These are phyloP conservation scores for Babesia divergens DNA, from an alignment of 169 alveolate species.

Conservation along the genomic window DNA sequence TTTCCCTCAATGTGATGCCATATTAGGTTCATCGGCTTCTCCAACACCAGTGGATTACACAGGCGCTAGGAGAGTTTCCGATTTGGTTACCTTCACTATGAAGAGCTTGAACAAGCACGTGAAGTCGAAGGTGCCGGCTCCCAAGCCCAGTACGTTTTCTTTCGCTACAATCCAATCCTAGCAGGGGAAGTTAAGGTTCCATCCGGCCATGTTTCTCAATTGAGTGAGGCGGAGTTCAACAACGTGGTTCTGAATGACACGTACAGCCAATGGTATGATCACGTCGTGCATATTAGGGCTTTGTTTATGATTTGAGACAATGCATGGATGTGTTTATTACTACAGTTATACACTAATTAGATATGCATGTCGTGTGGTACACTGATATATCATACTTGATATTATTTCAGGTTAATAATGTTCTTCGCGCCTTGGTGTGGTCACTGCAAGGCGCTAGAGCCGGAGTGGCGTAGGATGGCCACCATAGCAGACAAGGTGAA, in stretches of 20 bases:
- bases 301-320: no score
- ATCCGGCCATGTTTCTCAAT: constrained; percentile 49
- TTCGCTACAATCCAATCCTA: constrained; percentile 12
- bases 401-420: constrained; percentile 74
- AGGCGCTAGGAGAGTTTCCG: constrained; percentile 33
- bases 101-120: constrained; percentile 68
- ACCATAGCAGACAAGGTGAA: constrained; percentile 80
- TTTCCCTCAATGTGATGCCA: constrained; percentile 1
- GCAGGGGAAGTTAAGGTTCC: constrained; percentile 53
- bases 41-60: constrained; percentile 62
- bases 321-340: no score
- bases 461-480: constrained; percentile 90
- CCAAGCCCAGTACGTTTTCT: constrained; percentile 43
- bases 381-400: no score
- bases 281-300: no score
- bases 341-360: no score
- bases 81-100: constrained; percentile 65
- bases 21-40: constrained; percentile 51
- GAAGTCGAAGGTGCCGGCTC: constrained; percentile 69
- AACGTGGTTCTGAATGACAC: constrained; percentile 68
- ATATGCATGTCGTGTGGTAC: no score
- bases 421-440: constrained; percentile 98
- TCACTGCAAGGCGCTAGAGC: constrained; percentile 93
- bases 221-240: constrained; percentile 72
- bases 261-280: constrained; percentile 75